Percentiles rank a stretch among this genome's conserved stretches.
phyloP scores from a whole-genome alignment of 176 grass and related monocot species.

The Poa annua region DNA sequence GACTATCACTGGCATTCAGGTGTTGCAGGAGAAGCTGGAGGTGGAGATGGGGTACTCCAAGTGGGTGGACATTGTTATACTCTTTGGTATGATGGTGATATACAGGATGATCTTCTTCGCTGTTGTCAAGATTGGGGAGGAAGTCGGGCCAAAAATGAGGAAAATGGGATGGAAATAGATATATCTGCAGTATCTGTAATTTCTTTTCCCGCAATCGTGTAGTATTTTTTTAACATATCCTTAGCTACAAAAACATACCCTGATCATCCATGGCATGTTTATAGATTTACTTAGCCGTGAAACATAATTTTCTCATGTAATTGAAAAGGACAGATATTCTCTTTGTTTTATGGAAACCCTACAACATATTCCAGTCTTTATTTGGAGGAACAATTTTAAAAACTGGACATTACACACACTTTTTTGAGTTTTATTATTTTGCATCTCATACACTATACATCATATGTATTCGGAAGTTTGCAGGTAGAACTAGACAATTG shows the following conservation, averaged over 20 bases:
- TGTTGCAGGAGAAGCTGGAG: slow-evolving; percentile 38
- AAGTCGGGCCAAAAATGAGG: slow-evolving; percentile 37
- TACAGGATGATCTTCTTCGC: slow-evolving; percentile 53
- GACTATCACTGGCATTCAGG: slow-evolving; percentile 38
- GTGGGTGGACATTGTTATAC: slow-evolving; percentile 54
- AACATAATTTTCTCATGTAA: background rate
- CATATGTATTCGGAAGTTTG: too few relatives aligned
- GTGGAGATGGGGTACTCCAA: slow-evolving; percentile 63
- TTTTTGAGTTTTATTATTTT: too few relatives aligned
- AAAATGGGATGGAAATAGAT: slow-evolving; percentile 26
- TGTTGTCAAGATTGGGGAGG: slow-evolving; percentile 38
- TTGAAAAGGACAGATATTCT: background rate
- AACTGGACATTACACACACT: too few relatives aligned
- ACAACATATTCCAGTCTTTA: too few relatives aligned
- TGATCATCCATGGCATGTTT: background rate
- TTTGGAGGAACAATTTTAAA: too few relatives aligned
- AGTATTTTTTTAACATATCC: background rate
- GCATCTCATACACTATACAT: too few relatives aligned
- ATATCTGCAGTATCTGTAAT: background rate
- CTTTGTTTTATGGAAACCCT: background rate
- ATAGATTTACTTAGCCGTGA: background rate
- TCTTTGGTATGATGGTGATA: slow-evolving; percentile 46
- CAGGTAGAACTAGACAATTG: too few relatives aligned
- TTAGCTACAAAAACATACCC: background rate
- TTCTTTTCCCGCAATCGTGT: background rate